Evolutionary conservation across 352 stramenopile species (phyloP).

Genomic region (Hyaloperonospora arabidopsidis): DNA sequence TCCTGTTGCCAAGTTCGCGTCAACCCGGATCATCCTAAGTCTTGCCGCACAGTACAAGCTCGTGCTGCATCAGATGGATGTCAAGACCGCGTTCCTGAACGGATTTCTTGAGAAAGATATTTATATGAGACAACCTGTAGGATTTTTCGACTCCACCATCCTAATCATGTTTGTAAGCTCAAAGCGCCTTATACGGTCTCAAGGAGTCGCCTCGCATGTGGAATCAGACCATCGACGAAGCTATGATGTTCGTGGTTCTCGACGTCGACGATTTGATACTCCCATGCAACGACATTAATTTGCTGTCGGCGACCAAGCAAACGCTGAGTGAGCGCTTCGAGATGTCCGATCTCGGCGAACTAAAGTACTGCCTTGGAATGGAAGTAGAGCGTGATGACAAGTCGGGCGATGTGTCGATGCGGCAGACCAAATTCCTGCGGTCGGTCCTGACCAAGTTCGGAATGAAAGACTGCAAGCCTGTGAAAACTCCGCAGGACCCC

Average conservation of each 20-base stretch:
- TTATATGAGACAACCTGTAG: neutral
- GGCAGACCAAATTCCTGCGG: neutral
- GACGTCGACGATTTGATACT: neutral
- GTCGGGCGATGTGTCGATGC: neutral
- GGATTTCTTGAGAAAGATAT: neutral
- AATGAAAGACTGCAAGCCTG: neutral
- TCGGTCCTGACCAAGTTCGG: neutral
- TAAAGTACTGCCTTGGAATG: neutral
- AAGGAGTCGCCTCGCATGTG: neutral
- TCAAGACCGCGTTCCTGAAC: neutral
- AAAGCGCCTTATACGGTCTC: neutral
- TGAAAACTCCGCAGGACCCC: neutral
- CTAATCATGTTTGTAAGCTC: neutral
- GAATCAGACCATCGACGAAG: slow-evolving; percentile 4
- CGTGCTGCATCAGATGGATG: neutral
- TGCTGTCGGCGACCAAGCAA: neutral
- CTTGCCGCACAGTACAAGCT: neutral
- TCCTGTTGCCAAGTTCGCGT: no score
- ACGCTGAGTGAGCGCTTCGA: neutral
- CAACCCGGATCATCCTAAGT: neutral
- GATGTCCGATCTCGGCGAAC: neutral
- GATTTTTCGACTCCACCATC: no score
- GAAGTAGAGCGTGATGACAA: neutral
- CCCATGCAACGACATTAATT: neutral
- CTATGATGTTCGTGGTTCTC: neutral